Evolutionary conservation across 1,284 basidiomycete genomes (phyloP), one percentile per base, ranked within the genome.

Genomic region (Ceratobasidium sp.): DNA sequence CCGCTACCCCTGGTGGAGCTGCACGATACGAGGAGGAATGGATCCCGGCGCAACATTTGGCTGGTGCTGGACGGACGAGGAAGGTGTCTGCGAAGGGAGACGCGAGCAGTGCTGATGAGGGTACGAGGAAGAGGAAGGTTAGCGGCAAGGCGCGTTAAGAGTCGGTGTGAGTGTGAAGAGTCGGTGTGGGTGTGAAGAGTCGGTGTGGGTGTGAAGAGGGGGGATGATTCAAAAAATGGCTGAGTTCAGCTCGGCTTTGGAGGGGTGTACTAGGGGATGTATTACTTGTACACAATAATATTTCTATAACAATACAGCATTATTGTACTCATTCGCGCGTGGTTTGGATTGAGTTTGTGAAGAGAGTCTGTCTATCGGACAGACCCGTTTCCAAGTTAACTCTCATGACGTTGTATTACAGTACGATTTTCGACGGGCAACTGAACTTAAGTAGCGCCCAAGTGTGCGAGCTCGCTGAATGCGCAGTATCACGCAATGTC

Each of bases 21-120:
- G 89, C 89, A 74, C 91, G 89, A 65, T 96, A 96, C 79, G 90
- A 95, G 80, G 94, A 96, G 81, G 94, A 96, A 80, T 97, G 95
- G 95, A 96, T 97, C 79, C 95, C 95, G 19, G 91, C 91, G 78
- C 91, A 94, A 79, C 94, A 96, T 79, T 84, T 95, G 77, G 91
- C 89, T 84, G 92, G 93, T 82, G 77, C 84, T 47, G 92, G 89
- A 82, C 80, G 83, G 24, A 75, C 78, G 45, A 82, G 83, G 67
- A 89, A 87, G 80, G 84, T 85, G 60, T 85, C 86, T 79, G 82
- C 82, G 27, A 76, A 76, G 36, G 86, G 83, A 66, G 79, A 72
- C 7, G 69, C 77, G 64, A 89, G 86, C 69, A 91, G 91, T 77
- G 92, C 87, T 44, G 92, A 93, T 75, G 91, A 93, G 75, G 75